Conservation (phyloP, 164 flowering plant species). For the Kalanchoe fedtschenkoi region DNA sequence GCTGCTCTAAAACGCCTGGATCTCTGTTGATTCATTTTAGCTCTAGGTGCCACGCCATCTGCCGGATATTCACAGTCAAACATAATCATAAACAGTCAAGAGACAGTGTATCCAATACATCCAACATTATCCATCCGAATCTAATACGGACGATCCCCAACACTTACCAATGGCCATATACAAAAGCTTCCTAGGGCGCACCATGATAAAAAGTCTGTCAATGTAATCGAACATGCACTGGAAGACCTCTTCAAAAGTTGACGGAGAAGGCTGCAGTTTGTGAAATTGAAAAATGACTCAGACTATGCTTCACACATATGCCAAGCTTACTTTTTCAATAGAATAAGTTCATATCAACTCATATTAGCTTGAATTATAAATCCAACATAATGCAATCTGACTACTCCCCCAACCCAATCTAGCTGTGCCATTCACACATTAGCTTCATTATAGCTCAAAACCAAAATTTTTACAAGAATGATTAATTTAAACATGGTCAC, state of each 20-base stretch:
- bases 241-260: conserved; percentile 85
- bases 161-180: conserved; percentile 93
- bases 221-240: conserved; percentile 90
- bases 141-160: background rate
- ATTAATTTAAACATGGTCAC: too few species aligned
- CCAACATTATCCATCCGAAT: background rate
- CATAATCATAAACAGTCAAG: background rate
- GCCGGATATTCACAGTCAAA: conserved; percentile 3
- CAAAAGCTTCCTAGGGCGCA: conserved; percentile 80
- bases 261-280: conserved; percentile 76
- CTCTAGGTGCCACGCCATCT: conserved; percentile 99
- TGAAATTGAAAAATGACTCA: background rate
- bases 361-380: too few species aligned
- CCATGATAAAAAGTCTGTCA: conserved; percentile 87
- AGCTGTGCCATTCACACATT: too few species aligned
- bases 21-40: conserved; percentile 96
- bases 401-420: too few species aligned
- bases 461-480: too few species aligned
- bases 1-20: conserved; percentile 97
- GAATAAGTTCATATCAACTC: too few species aligned
- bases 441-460: too few species aligned
- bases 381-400: too few species aligned
- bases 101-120: background rate
- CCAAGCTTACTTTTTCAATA: too few species aligned
- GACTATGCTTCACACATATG: too few species aligned